Conservation (phyloP, 140 eudicot species). For the Anethum foeniculum region DNA sequence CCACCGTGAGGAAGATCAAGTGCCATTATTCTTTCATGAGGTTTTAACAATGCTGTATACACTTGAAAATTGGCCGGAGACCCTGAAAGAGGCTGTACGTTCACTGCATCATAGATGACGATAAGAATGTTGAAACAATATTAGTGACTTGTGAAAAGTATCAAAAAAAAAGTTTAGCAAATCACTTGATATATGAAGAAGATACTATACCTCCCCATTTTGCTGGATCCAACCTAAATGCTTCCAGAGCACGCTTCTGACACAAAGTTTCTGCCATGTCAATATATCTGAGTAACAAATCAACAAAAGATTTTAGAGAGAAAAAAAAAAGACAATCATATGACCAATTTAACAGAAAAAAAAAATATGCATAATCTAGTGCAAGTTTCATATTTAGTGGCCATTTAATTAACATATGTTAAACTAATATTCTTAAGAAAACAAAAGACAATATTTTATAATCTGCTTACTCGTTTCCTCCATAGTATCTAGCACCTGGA, state of each 20-base stretch:
- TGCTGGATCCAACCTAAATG: constrained; percentile 93
- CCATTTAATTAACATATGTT: not conserved
- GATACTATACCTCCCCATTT: constrained; percentile 80
- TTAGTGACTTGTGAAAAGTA: not conserved
- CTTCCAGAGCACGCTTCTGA: constrained; percentile 98
- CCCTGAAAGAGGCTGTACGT: constrained; percentile 97
- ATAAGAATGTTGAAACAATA: not conserved
- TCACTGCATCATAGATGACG: constrained; percentile 48
- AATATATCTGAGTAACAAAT: constrained; percentile 55
- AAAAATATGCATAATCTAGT: not conserved
- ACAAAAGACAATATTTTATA: not conserved
- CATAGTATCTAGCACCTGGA: constrained; percentile 99
- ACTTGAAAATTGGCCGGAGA: constrained; percentile 94
- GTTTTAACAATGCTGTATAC: constrained; percentile 87
- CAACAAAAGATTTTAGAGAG: not conserved
- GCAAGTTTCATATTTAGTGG: not conserved
- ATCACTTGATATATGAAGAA: constrained; percentile 6
- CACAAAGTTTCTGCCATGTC: constrained; percentile 98
- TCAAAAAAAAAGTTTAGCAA: not conserved
- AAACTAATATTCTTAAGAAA: not conserved
- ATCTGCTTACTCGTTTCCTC: constrained; percentile 91
- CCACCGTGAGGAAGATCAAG: constrained; percentile 99
- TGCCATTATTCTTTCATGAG: constrained; percentile 99
- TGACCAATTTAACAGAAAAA: not conserved
- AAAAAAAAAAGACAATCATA: not conserved